Base-by-base conservation (phyloP, 306 rosid species). In the Mimosa pudica region DNA sequence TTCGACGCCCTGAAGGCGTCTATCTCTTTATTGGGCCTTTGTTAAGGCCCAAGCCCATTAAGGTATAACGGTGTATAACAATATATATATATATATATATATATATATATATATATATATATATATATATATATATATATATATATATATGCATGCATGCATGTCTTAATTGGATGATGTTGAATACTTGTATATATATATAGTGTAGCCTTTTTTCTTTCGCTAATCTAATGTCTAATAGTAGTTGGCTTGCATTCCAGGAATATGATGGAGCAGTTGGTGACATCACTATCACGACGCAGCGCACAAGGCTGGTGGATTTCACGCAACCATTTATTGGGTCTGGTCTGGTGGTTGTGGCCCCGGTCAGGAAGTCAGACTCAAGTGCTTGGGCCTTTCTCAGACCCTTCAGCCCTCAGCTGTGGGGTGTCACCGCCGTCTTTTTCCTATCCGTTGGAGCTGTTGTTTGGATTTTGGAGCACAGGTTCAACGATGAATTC, bases 391-490 rank as follows among this genome's bases (percentile, higher is more conserved):
- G 94, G 97, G 96, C 99, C 57, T 96, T 96, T 85, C 70, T 96
- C 73, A 88, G 86, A 69, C 98, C 99, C 54, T 96, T 96, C 82
- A 88, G 90, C 52, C 79, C 80, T 35, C 68, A 2, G 66, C 87
- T 96, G 99, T 96, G 99, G 99, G 38, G 77, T 33, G 84, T 88
- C 77, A 96, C 96, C 4, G 99, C 96, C 55, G 6, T 62, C 41
- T 91, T 87, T 84, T 93, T 96, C 86, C 81, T 96, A 48, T 33
- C 90, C 52, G 83, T 93, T 14, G 99, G 99, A 83, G 88, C 91
- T 51, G 97, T 84, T 75, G 87, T 96, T 82, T 96, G 99, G 99
- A 85, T 93, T 79, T 86, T 96, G 87, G 99, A 96, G 90, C 99
- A 96, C 81, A 88, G 98, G 80, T 84, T 75, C 77, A 96, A 96